These are phyloP conservation scores for Cadophora gregata DNA, from an alignment of 2,329 filamentous ascomycete species.

Conservation along the genomic window DNA sequence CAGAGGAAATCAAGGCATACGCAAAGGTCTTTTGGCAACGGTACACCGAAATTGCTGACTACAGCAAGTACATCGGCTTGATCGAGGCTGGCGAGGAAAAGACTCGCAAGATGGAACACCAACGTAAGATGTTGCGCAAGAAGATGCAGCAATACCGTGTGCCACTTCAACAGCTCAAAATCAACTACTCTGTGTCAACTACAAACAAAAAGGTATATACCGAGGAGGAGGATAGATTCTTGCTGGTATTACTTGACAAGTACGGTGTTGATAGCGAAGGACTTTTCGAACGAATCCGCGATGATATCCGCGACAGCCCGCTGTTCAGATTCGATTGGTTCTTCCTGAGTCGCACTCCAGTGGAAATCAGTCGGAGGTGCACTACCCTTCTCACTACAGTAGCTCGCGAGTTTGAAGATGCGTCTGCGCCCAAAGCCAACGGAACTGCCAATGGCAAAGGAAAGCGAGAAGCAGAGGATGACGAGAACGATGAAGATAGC, in stretches of 20 bases:
- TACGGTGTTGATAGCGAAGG: slow-evolving; percentile 90
- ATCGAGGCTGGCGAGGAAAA: slow-evolving; percentile 95
- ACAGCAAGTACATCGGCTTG: slow-evolving; percentile 83
- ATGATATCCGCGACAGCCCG: slow-evolving; percentile 93
- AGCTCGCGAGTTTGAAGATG: slow-evolving; percentile 88
- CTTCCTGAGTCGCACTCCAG: slow-evolving; percentile 91
- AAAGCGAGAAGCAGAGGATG: slow-evolving; percentile 79
- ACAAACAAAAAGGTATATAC: slow-evolving; percentile 99
- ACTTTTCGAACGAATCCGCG: slow-evolving; percentile 92
- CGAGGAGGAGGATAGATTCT: slow-evolving; percentile 95
- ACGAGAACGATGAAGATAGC: slow-evolving; percentile 83
- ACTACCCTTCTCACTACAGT: slow-evolving; percentile 94
- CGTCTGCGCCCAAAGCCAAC: slow-evolving; percentile 57
- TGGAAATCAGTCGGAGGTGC: slow-evolving; percentile 90
- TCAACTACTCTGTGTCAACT: slow-evolving; percentile 98
- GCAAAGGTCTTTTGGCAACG: slow-evolving; percentile 97
- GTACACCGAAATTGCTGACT: slow-evolving; percentile 88
- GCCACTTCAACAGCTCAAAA: slow-evolving; percentile 94
- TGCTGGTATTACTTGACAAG: slow-evolving; percentile 91
- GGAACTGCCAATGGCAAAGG: slow-evolving; percentile 66
- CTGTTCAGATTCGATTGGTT: slow-evolving; percentile 99
- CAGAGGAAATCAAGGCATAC: slow-evolving; percentile 86
- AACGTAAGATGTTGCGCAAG: slow-evolving; percentile 90
- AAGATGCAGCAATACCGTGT: slow-evolving; percentile 98
- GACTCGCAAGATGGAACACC: slow-evolving; percentile 85